Base-by-base conservation (phyloP, 257 asterid genomes). In the Salvia hispanica region DNA sequence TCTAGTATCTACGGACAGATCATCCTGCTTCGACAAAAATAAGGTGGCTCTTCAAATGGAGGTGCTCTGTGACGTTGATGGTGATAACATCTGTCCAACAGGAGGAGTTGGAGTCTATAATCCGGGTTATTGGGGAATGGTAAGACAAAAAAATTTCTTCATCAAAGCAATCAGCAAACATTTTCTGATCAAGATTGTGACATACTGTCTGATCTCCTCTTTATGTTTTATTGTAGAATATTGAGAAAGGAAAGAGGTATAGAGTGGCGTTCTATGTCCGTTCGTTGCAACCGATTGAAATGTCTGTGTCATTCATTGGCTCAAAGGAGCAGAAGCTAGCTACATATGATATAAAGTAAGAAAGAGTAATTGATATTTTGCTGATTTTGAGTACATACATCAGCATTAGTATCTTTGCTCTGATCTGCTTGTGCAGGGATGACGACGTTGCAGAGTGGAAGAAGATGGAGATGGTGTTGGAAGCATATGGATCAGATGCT, bases 61-160 rank as follows among this genome's bases (percentile, higher is more conserved):
- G 73, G 90, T 93, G 39, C 62, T 85, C 55, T 90, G 97, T 70
- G 86, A 77, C 63, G 36, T 10, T 58, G 18, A 56, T 16, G 96
- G 95, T 63, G 70, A 40, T 64, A 86, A 85, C 68, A 64, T 66
- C 51, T 93, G 96, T 48, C 95, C 97, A 14, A 58, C 15, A 13
- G 91, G 85, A 48, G 99, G 97, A 57, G 97, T 90, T 59, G 99
- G 99, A 53, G 78, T 93, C 55, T 93, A 85, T 57, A 93, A 93
- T 66, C 97, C 97, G 3, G 97, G 96, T 66, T 93, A 72, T 58
- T 90, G 97, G 99, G 98, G 98, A 76, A 93, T 93, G 95, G 98
- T 90, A 81, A 69, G 81, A 74, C 43, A 59, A 16, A 42, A 18
- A 18, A 18, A 18, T 18, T 18, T 61, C 51, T 57, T 45, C 37